Conservation (phyloP, 768 basidiomycete species). For the Antrodiella citrinella region DNA sequence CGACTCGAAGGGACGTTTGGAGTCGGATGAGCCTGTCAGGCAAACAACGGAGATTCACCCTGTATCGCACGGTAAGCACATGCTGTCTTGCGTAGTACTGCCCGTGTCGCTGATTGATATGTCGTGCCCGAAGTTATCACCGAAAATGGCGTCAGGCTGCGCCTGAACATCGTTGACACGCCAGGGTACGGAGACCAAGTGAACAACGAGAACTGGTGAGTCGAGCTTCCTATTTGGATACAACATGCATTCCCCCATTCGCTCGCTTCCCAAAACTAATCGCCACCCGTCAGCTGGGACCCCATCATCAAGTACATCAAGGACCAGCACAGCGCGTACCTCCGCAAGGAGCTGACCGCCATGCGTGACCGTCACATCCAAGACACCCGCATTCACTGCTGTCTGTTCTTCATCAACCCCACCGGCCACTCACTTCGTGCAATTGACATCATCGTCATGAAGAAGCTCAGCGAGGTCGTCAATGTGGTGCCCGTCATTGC, state of each 20-base stretch:
- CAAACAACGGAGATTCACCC: constrained; percentile 97
- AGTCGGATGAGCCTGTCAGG: constrained; percentile 80
- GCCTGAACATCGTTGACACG: constrained; percentile 97
- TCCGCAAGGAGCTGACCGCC: constrained; percentile 97
- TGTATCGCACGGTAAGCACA: constrained; percentile 76
- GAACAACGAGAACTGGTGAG: constrained; percentile 97
- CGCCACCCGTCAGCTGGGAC: constrained; percentile 67
- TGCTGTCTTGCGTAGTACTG: constrained; percentile 2
- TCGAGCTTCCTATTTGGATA: constrained; percentile 3
- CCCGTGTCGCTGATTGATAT: too few relatives aligned
- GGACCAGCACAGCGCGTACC: constrained; percentile 97
- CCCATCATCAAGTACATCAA: constrained; percentile 99
- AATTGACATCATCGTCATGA: constrained; percentile 98
- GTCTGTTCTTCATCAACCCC: constrained; percentile 96
- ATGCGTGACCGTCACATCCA: constrained; percentile 98
- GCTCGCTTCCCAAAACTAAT: neutral
- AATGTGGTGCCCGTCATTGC: constrained; percentile 99
- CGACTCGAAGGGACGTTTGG: constrained; percentile 91
- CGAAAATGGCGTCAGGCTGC: constrained; percentile 91
- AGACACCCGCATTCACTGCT: constrained; percentile 98
- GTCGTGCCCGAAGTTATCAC: constrained; percentile 71
- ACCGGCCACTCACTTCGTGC: constrained; percentile 96
- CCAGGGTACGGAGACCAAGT: constrained; percentile 98
- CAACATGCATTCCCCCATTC: constrained; percentile 8
- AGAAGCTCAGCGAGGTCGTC: constrained; percentile 97